Percentiles rank a stretch among this genome's conserved stretches.
Evolutionary conservation across 495 filamentous ascomycete species (phyloP).

Genomic region (Penicillium egyptiacum): DNA sequence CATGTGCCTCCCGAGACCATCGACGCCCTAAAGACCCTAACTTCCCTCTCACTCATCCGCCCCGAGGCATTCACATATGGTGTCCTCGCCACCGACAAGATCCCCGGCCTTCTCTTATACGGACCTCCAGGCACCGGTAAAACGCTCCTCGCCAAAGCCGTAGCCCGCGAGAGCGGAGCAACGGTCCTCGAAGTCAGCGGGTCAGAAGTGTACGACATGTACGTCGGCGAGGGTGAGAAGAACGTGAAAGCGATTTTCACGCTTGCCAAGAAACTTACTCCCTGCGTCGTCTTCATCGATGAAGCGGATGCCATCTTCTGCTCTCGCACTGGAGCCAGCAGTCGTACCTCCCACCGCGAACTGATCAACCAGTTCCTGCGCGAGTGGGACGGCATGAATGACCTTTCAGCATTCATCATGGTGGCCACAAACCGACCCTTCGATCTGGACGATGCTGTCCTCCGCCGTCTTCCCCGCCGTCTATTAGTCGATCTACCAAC

Average conservation of each 20-base stretch:
- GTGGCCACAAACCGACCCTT: conserved; percentile 96
- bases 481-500: conserved; percentile 86
- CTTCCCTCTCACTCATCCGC: conserved; percentile 79
- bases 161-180: conserved; percentile 90
- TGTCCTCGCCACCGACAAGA: conserved; percentile 86
- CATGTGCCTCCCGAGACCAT: conserved; percentile 79
- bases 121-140: conserved; percentile 96
- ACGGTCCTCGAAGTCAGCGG: conserved; percentile 74
- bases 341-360: conserved; percentile 72
- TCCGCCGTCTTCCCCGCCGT: conserved; percentile 76
- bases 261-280: conserved; percentile 87
- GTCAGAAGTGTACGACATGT: conserved; percentile 92
- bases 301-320: conserved; percentile 93
- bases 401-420: conserved; percentile 92
- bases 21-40: conserved; percentile 85
- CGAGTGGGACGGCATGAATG: conserved; percentile 96
- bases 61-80: conserved; percentile 96
- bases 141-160: conserved; percentile 90
- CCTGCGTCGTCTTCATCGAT: conserved; percentile 94
- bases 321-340: conserved; percentile 58
- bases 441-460: conserved; percentile 91
- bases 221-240: conserved; percentile 94
- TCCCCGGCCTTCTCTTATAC: conserved; percentile 87
- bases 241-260: conserved; percentile 92
- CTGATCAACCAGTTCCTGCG: conserved; percentile 95